Evolutionary conservation across 2,329 filamentous ascomycete species (phyloP).

Genomic region (Neofusicoccum umdonicola): DNA sequence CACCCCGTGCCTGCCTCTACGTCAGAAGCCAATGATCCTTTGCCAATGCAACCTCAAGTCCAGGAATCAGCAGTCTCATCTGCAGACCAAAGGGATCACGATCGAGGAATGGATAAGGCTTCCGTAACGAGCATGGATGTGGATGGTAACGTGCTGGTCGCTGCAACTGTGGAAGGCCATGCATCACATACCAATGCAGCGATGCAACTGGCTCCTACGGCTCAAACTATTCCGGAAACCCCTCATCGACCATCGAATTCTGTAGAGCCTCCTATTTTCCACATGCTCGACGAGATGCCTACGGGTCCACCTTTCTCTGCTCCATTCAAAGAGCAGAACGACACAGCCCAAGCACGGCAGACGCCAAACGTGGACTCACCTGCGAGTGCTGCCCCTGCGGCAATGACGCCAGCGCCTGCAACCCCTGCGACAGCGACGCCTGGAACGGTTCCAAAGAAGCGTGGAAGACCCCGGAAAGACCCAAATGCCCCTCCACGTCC

Average conservation of each 20-base stretch:
- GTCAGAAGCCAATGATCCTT: no score
- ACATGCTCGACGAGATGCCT: constrained; percentile 5
- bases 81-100: no score
- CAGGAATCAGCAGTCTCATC: no score
- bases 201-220: background rate
- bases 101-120: no score
- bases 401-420: background rate
- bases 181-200: background rate
- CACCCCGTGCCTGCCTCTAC: background rate
- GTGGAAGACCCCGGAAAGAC: constrained; percentile 18
- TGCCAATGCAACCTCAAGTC: no score
- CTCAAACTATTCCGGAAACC: background rate
- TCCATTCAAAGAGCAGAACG: no score
- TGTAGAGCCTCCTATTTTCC: constrained; percentile 1
- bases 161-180: background rate
- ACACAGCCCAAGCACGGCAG: no score
- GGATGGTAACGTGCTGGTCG: background rate
- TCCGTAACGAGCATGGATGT: background rate
- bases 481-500: constrained; percentile 6
- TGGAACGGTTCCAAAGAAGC: constrained; percentile 12
- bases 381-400: no score
- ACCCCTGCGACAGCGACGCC: background rate
- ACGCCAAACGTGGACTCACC: background rate
- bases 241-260: background rate
- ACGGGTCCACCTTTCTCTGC: background rate